These are phyloP conservation scores for Bruguiera gymnorhiza DNA, from an alignment of 345 rosid genomes.

Conservation along the genomic window DNA sequence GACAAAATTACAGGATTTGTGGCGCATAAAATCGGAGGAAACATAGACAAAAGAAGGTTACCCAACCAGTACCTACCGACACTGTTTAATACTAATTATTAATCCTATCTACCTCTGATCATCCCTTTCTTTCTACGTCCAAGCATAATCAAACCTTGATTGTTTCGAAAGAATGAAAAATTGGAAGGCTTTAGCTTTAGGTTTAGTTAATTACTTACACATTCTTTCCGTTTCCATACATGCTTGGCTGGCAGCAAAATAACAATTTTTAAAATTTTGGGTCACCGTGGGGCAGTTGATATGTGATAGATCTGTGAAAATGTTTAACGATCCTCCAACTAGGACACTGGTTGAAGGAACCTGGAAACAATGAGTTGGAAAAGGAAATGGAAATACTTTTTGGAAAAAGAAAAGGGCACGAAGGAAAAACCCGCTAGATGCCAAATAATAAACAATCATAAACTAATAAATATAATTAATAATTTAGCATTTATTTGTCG, in stretches of 20 bases:
- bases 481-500: not conserved
- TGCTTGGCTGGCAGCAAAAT: not conserved
- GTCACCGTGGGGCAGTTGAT: not conserved
- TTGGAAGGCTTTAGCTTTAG: too few relatives aligned
- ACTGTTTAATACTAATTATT: too few relatives aligned
- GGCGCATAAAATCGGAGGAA: too few relatives aligned
- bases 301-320: not conserved
- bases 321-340: constrained; percentile 10
- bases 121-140: not conserved
- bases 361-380: not conserved
- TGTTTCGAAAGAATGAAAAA: too few relatives aligned
- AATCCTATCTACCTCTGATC: too few relatives aligned
- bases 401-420: not conserved
- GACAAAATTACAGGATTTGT: too few relatives aligned
- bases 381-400: not conserved
- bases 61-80: too few relatives aligned
- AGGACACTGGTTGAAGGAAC: not conserved
- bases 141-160: too few relatives aligned
- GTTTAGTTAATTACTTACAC: too few relatives aligned
- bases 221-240: not conserved
- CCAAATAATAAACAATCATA: not conserved
- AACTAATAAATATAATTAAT: not conserved
- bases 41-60: too few relatives aligned
- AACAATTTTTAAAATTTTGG: not conserved
- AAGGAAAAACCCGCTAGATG: not conserved